phyloP scores from a whole-genome alignment of 2,329 filamentous ascomycete species.

The Diaporthe ampelina region DNA sequence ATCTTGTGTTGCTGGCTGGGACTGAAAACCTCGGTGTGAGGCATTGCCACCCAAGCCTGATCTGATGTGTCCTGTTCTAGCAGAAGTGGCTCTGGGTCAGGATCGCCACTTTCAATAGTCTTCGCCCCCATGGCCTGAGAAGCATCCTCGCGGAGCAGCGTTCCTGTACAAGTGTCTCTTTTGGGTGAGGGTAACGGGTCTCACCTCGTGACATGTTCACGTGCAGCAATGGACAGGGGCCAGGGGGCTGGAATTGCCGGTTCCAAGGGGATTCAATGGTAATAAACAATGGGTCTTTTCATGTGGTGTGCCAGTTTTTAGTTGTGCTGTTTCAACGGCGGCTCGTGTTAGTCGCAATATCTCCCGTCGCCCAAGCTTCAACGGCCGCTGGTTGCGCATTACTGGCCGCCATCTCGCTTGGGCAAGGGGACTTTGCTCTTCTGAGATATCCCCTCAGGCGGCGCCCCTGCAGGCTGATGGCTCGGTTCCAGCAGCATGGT shows the following conservation, averaged over 20 bases:
- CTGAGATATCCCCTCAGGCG: neutral
- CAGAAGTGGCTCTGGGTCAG: neutral
- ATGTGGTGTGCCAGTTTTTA: neutral
- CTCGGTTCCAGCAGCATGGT: neutral
- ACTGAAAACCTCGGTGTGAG: too few species aligned
- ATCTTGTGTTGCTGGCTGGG: too few species aligned
- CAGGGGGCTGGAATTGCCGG: neutral
- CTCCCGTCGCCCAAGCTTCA: neutral
- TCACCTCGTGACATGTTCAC: constrained; percentile 17
- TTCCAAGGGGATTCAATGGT: neutral
- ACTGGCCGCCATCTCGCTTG: constrained; percentile 4
- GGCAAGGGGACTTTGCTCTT: neutral
- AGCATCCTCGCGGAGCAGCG: neutral
- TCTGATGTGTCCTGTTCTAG: neutral
- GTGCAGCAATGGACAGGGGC: neutral
- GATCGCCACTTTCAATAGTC: neutral
- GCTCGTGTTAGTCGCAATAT: too few species aligned
- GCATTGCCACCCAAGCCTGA: too few species aligned
- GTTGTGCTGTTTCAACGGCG: neutral
- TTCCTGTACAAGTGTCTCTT: neutral
- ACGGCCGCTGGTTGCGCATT: constrained; percentile 6
- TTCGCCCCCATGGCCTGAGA: neutral
- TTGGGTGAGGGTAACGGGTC: constrained; percentile 6
- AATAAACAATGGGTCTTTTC: neutral
- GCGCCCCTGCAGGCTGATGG: neutral